These are phyloP conservation scores for Candida insectalens DNA, from an alignment of 805 yeast species.

Conservation along the genomic window DNA sequence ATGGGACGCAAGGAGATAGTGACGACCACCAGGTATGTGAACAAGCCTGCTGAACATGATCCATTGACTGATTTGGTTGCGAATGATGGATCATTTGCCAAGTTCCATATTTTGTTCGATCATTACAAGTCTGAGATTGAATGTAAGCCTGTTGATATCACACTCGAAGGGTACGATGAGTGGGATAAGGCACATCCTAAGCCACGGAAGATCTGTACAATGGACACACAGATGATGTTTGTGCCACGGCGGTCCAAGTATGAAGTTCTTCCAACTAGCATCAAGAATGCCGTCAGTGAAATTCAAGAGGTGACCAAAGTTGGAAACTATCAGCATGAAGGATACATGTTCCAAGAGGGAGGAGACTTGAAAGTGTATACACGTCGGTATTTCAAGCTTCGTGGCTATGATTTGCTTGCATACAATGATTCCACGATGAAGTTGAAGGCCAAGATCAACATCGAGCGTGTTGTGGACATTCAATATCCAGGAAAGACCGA, in stretches of 20 bases:
- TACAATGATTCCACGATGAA: slow-evolving; percentile 61
- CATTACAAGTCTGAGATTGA: slow-evolving; percentile 46
- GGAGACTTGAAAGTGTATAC: slow-evolving; percentile 77
- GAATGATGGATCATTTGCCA: slow-evolving; percentile 81
- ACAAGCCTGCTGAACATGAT: slow-evolving; percentile 40
- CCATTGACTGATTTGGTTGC: slow-evolving; percentile 61
- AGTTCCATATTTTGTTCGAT: slow-evolving; percentile 57
- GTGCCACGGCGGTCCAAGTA: slow-evolving; percentile 50
- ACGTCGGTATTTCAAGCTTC: slow-evolving; percentile 64
- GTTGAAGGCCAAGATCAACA: slow-evolving; percentile 67
- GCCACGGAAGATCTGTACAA: slow-evolving; percentile 56
- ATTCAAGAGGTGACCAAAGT: slow-evolving; percentile 25
- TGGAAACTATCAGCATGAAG: slow-evolving; percentile 35
- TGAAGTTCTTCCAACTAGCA: slow-evolving; percentile 65
- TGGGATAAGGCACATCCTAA: slow-evolving; percentile 50
- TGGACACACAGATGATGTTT: slow-evolving; percentile 60
- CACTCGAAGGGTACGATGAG: slow-evolving; percentile 64
- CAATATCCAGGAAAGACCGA: slow-evolving; percentile 29
- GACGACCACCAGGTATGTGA: slow-evolving; percentile 41
- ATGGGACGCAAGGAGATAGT: slow-evolving; percentile 32
- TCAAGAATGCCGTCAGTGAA: slow-evolving; percentile 40
- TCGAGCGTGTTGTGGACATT: slow-evolving; percentile 54
- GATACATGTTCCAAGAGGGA: slow-evolving; percentile 79
- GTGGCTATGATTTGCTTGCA: slow-evolving; percentile 65
- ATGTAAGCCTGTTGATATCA: slow-evolving; percentile 41